phyloP scores from a whole-genome alignment of 305 asterid genomes.

The Solanum hybrid region DNA sequence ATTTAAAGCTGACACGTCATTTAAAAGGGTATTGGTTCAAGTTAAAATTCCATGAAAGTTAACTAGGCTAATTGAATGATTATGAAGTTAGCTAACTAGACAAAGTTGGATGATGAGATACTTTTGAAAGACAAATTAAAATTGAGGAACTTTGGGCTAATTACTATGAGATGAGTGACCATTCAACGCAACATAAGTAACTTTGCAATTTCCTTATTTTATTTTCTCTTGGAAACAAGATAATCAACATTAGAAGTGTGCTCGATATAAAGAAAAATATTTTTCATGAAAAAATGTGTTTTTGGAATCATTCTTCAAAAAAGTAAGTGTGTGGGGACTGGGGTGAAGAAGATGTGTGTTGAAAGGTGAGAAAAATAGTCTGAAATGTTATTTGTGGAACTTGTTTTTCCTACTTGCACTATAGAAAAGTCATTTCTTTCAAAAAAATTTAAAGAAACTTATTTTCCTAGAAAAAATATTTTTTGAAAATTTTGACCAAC shows the following conservation, averaged over 20 bases:
- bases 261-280: not conserved
- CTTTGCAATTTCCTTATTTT: too few relatives aligned
- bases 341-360: not conserved
- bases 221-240: too few relatives aligned
- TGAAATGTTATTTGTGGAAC: not conserved
- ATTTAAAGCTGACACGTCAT: not conserved
- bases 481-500: not conserved
- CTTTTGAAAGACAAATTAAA: not conserved
- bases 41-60: not conserved
- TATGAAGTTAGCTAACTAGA: not conserved
- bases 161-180: not conserved
- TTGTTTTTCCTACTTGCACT: too few relatives aligned
- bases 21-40: not conserved
- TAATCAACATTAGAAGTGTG: too few relatives aligned
- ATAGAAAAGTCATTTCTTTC: not conserved
- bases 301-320: too few relatives aligned
- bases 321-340: not conserved
- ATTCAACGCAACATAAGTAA: too few relatives aligned
- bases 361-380: not conserved
- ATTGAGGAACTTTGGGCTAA: not conserved
- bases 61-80: not conserved
- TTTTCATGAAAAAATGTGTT: too few relatives aligned
- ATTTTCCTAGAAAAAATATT: too few relatives aligned
- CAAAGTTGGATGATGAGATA: not conserved
- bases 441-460: too few relatives aligned